A percentile compares a stretch with the other conserved stretches of the same genome.
phyloP scores from a whole-genome alignment of 1,284 basidiomycete species.

The Apiotrichum mycotoxinovorans region DNA sequence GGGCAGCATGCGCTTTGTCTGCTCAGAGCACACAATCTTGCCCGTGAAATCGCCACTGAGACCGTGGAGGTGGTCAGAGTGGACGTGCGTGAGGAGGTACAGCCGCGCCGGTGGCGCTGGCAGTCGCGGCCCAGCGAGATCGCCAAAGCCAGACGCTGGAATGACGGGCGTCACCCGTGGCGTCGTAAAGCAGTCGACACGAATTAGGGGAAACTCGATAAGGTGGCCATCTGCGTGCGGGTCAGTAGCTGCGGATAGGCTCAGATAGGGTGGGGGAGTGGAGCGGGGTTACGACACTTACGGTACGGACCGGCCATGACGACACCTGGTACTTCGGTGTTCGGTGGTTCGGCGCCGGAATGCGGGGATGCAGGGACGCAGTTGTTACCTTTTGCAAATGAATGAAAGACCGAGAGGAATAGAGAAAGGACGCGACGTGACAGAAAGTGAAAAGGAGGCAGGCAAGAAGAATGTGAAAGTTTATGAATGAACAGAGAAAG shows the following conservation, averaged over 20 bases:
- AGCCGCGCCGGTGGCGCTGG: conserved; percentile 56
- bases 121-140: conserved; percentile 2
- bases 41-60: conserved; percentile 36
- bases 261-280: background rate
- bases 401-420: too few relatives aligned
- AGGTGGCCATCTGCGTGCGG: conserved; percentile 41
- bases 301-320: conserved; percentile 41
- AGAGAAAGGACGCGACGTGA: too few relatives aligned
- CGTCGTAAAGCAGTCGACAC: conserved; percentile 70
- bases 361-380: too few relatives aligned
- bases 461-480: background rate
- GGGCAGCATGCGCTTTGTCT: conserved; percentile 77
- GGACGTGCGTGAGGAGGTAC: conserved; percentile 75
- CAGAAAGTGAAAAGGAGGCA: too few relatives aligned
- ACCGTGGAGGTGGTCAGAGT: conserved; percentile 65
- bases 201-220: conserved; percentile 61
- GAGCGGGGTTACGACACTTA: conserved; percentile 12
- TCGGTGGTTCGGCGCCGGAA: too few relatives aligned
- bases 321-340: too few relatives aligned
- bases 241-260: background rate
- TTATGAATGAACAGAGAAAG: background rate
- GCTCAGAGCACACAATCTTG: conserved; percentile 67
- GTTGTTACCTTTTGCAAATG: too few relatives aligned
- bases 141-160: conserved; percentile 12
- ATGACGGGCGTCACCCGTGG: conserved; percentile 20